phyloP scores from a whole-genome alignment of 2,329 filamentous ascomycete species.

The Sclerotinia glacialis region DNA sequence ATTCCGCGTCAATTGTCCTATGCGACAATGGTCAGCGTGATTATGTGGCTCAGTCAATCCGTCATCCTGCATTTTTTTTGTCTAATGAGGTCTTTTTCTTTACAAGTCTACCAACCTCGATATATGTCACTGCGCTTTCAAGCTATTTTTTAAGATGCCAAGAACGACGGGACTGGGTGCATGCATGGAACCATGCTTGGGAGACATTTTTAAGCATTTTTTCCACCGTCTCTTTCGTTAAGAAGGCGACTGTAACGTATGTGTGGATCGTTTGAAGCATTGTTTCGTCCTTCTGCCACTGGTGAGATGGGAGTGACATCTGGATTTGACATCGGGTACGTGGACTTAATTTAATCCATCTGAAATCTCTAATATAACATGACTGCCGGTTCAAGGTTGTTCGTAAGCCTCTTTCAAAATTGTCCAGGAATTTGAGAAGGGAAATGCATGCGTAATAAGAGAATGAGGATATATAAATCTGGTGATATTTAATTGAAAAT shows the following conservation, averaged over 20 bases:
- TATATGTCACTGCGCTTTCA: neutral
- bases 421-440: neutral
- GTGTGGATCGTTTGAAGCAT: neutral
- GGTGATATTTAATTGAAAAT: neutral
- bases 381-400: neutral
- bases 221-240: neutral
- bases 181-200: neutral
- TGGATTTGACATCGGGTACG: neutral
- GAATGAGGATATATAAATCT: constrained; percentile 1
- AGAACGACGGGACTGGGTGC: neutral
- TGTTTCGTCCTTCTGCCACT: neutral
- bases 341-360: neutral
- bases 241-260: neutral
- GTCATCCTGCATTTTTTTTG: neutral
- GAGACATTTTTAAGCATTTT: neutral
- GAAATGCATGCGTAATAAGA: neutral
- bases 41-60: neutral
- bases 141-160: neutral
- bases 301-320: neutral
- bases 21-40: neutral
- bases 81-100: neutral
- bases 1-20: neutral
- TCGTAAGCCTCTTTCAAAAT: neutral
- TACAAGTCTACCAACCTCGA: neutral
- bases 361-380: neutral